A percentile compares a stretch with the other conserved stretches of the same genome.
Evolutionary conservation across 148 eudicot genomes (phyloP).

Genomic region (Amaranthus hypochondriacus): DNA sequence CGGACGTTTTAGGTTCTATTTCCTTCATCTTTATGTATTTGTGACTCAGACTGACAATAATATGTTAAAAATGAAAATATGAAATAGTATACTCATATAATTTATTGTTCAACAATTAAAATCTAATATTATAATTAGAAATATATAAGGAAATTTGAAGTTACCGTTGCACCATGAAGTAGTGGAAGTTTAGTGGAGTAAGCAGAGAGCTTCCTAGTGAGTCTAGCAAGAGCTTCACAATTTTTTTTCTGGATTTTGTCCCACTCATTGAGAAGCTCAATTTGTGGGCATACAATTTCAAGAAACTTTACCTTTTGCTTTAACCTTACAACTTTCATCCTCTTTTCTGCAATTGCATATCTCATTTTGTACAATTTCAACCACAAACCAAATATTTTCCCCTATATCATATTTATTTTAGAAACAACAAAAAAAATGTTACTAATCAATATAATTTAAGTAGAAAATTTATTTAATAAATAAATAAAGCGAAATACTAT

Average conservation of each 20-base stretch:
- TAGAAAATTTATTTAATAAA: too few species aligned
- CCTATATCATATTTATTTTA: slow-evolving; percentile 31
- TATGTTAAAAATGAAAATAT: too few species aligned
- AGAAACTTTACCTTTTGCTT: slow-evolving; percentile 51
- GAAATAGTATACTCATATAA: too few species aligned
- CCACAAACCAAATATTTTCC: slow-evolving; percentile 59
- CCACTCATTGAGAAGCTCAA: slow-evolving; percentile 58
- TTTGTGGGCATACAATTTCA: slow-evolving; percentile 44
- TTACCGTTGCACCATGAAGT: slow-evolving; percentile 59
- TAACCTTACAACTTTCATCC: slow-evolving; percentile 41
- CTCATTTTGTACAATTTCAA: slow-evolving; percentile 43
- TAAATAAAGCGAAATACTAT: too few species aligned
- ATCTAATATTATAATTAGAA: neutral
- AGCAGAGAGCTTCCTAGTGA: slow-evolving; percentile 66
- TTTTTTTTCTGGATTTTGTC: slow-evolving; percentile 51
- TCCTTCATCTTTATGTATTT: too few species aligned
- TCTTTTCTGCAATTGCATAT: slow-evolving; percentile 45
- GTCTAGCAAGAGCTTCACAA: slow-evolving; percentile 58
- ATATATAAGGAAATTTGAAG: neutral
- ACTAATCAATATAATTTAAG: too few species aligned
- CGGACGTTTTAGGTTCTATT: too few species aligned
- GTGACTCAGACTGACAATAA: too few species aligned
- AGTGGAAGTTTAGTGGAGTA: slow-evolving; percentile 61
- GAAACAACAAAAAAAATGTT: neutral
- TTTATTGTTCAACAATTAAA: too few species aligned